Conservation (phyloP, 305 asterid species). For the Fraxinus greggii region DNA sequence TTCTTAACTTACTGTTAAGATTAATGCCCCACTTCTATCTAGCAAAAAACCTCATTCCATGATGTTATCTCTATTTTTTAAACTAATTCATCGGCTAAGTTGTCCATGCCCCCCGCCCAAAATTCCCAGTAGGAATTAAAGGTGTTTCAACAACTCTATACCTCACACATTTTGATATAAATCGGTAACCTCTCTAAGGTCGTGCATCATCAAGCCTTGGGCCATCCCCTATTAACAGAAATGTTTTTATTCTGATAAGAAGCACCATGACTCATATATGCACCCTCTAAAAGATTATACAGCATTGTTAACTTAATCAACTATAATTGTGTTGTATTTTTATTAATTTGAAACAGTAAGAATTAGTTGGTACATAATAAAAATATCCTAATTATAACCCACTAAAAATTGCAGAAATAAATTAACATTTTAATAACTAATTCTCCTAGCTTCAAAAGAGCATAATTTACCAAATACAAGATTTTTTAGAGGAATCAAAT, state of each 20-base stretch:
- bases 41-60: background rate
- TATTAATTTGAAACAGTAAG: background rate
- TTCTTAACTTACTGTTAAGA: background rate
- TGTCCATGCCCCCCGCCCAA: background rate
- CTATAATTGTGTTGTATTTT: background rate
- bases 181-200: background rate
- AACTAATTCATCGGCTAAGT: background rate
- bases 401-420: background rate
- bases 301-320: background rate
- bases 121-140: background rate
- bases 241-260: background rate
- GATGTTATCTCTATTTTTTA: background rate
- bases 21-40: background rate
- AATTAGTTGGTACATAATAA: background rate
- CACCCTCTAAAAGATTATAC: background rate
- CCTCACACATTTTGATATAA: background rate
- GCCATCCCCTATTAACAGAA: background rate
- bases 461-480: background rate
- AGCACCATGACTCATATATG: background rate
- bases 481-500: background rate
- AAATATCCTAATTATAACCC: background rate
- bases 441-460: constrained; percentile 10
- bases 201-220: background rate
- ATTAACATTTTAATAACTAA: background rate
- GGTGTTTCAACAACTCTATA: background rate